These are phyloP conservation scores for Pythium phragmiticola DNA, from an alignment of 352 stramenopile genomes.

Conservation along the genomic window DNA sequence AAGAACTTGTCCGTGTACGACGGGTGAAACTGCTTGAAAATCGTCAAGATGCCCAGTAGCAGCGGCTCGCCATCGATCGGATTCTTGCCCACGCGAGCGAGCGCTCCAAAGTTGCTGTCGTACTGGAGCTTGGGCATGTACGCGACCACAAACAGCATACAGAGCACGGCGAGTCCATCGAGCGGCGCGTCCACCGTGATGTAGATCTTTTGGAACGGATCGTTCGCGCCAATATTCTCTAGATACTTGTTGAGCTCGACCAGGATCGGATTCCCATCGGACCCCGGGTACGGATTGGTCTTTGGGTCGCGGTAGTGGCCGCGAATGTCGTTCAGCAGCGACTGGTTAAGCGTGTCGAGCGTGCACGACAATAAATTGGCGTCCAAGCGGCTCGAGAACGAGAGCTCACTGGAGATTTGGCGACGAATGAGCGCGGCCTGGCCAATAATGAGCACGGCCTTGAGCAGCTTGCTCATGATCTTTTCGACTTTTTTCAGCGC, in stretches of 20 bases:
- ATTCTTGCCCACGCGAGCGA: conserved; percentile 89
- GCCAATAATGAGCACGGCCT: conserved; percentile 91
- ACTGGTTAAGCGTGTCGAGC: conserved; percentile 90
- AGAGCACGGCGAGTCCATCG: conserved; percentile 87
- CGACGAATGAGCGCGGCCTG: conserved; percentile 92
- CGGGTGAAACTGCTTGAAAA: conserved; percentile 95
- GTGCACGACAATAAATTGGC: conserved; percentile 89
- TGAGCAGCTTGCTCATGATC: conserved; percentile 92
- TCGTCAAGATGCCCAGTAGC: conserved; percentile 88
- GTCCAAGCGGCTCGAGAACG: conserved; percentile 88
- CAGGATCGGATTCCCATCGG: conserved; percentile 78
- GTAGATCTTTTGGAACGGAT: conserved; percentile 95
- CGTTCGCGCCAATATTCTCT: conserved; percentile 89
- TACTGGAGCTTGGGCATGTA: conserved; percentile 95
- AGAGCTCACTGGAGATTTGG: conserved; percentile 91
- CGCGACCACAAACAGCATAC: conserved; percentile 92
- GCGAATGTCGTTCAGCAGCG: conserved; percentile 86
- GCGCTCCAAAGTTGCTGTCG: conserved; percentile 88
- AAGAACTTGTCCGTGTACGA: conserved; percentile 93
- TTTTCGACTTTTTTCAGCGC: conserved; percentile 93
- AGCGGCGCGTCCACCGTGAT: conserved; percentile 90
- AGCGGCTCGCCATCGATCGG: conserved; percentile 92
- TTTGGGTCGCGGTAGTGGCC: conserved; percentile 84
- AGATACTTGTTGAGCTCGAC: conserved; percentile 91
- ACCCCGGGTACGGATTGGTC: conserved; percentile 76